Evolutionary conservation across 768 basidiomycete species (phyloP).

Genomic region (Podaxis pistillaris): DNA sequence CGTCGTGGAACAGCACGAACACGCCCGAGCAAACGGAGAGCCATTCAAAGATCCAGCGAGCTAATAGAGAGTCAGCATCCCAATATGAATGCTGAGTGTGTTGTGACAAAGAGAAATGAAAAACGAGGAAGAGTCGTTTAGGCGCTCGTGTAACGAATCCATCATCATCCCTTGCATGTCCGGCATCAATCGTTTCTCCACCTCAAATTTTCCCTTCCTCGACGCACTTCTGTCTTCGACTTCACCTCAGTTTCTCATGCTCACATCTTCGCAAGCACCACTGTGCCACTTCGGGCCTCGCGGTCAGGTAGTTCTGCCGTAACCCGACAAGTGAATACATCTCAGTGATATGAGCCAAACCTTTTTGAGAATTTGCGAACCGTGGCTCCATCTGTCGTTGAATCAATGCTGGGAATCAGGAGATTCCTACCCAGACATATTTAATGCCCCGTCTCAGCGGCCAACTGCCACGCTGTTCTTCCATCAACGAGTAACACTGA

Average conservation of each 20-base stretch:
- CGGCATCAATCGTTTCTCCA: not conserved
- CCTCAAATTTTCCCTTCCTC: not conserved
- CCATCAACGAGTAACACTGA: not conserved
- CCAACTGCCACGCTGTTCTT: not conserved
- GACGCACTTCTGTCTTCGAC: not conserved
- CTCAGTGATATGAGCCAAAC: not conserved
- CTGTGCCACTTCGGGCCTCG: not conserved
- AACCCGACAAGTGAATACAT: not conserved
- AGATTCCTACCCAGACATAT: too few species aligned
- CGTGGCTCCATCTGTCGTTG: not conserved
- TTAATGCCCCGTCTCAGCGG: not conserved
- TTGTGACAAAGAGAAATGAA: not conserved
- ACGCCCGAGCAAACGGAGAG: conserved; percentile 19
- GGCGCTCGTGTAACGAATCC: not conserved
- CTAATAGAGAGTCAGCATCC: conserved; percentile 8
- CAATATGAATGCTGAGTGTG: not conserved
- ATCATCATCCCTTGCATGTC: not conserved
- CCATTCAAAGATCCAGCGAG: conserved; percentile 21
- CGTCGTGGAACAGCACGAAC: conserved; percentile 5
- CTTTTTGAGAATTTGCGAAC: not conserved
- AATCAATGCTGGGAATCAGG: too few species aligned
- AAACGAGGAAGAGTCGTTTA: not conserved
- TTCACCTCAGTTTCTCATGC: not conserved
- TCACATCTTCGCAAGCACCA: not conserved
- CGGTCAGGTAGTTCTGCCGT: not conserved